A percentile compares a stretch with the other conserved stretches of the same genome.
Conservation (phyloP, 768 basidiomycete genomes). For the Mycena vitilis region DNA sequence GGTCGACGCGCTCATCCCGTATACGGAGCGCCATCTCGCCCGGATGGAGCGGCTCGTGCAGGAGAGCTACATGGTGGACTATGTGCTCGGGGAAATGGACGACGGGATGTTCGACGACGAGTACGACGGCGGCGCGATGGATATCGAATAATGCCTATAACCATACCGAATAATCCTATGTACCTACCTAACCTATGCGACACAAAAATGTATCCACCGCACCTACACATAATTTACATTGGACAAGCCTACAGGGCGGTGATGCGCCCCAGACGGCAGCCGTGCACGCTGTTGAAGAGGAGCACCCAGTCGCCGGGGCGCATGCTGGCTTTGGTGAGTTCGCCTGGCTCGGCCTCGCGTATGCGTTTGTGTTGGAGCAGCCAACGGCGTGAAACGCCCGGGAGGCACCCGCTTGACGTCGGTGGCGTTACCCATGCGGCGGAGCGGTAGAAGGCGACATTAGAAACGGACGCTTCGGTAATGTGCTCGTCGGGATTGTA, state of each 20-base stretch:
- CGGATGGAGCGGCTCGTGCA: slow-evolving; percentile 89
- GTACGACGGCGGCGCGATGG: slow-evolving; percentile 58
- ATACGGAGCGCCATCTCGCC: slow-evolving; percentile 92
- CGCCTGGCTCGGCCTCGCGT: slow-evolving; percentile 58
- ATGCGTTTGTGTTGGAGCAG: slow-evolving; percentile 71
- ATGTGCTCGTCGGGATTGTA: slow-evolving; percentile 62
- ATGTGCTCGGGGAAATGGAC: slow-evolving; percentile 89
- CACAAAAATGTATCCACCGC: slow-evolving; percentile 23
- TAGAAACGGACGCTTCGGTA: slow-evolving; percentile 78
- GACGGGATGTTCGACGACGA: slow-evolving; percentile 72
- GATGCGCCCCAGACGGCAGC: slow-evolving; percentile 71
- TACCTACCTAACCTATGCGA: slow-evolving; percentile 13
- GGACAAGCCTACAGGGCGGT: slow-evolving; percentile 21
- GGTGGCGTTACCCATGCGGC: slow-evolving; percentile 76
- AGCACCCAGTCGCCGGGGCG: slow-evolving; percentile 72
- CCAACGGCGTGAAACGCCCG: slow-evolving; percentile 77
- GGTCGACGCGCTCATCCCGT: slow-evolving; percentile 89
- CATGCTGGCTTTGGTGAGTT: slow-evolving; percentile 57
- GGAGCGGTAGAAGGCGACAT: slow-evolving; percentile 73
- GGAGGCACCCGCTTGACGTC: slow-evolving; percentile 71
- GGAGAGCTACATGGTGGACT: slow-evolving; percentile 97
- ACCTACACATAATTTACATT: not conserved
- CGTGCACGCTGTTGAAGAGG: slow-evolving; percentile 78
- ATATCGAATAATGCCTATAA: slow-evolving; percentile 35
- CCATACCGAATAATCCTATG: too few species aligned